phyloP scores from a whole-genome alignment of 139 green algal species.

The Coelastrella sp. region DNA sequence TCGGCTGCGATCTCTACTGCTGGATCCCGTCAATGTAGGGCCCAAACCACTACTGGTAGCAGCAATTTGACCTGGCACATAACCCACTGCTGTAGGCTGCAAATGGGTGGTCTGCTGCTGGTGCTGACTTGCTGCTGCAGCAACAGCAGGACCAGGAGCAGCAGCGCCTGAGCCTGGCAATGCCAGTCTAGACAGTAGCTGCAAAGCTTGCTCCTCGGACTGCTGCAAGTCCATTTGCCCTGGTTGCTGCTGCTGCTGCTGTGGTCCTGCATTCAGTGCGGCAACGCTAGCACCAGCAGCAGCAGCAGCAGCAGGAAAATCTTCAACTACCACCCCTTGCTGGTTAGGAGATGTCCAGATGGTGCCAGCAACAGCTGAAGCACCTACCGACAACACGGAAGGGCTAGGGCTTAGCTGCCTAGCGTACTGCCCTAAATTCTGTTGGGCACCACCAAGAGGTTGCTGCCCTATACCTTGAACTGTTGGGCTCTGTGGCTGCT shows the following conservation, averaged over 20 bases:
- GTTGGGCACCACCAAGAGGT: no score
- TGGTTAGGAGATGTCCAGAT: not conserved
- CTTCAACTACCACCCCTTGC: no score
- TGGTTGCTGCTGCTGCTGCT: not conserved
- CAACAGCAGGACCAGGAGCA: slow-evolving; percentile 5
- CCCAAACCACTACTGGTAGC: no score
- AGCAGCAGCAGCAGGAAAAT: not conserved
- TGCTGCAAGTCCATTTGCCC: slow-evolving; percentile 1
- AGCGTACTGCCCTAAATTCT: not conserved
- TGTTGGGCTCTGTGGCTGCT: slow-evolving; percentile 14
- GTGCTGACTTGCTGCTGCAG: no score
- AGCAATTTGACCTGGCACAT: no score
- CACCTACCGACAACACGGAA: not conserved
- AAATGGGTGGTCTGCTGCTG: no score
- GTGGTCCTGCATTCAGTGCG: not conserved
- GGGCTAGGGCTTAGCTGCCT: not conserved
- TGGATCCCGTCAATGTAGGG: no score
- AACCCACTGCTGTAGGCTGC: no score
- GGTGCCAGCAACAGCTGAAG: slow-evolving; percentile 1
- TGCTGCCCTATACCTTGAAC: not conserved
- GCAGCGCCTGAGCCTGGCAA: slow-evolving; percentile 12
- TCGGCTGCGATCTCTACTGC: not conserved
- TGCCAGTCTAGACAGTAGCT: slow-evolving; percentile 19
- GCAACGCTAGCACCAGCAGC: not conserved
- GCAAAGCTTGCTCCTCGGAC: slow-evolving; percentile 36